Evolutionary conservation across 2,329 filamentous ascomycete genomes (phyloP).

Genomic region (Penicillium psychrosexuale): DNA sequence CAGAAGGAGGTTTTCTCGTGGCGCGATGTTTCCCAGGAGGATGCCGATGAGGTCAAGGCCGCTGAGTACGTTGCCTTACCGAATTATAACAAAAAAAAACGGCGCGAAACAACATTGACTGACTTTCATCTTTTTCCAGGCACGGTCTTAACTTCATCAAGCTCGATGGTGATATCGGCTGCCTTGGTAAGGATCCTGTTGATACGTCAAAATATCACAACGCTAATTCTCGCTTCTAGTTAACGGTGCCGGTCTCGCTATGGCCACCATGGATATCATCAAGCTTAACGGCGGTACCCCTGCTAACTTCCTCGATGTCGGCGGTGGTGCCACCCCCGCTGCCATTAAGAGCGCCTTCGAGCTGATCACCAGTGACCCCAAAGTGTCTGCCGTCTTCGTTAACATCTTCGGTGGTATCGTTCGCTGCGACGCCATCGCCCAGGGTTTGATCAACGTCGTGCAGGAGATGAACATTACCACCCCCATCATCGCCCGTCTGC

Average conservation of each 20-base stretch:
- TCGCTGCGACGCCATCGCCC: slow-evolving; percentile 93
- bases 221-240: slow-evolving; percentile 48
- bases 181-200: slow-evolving; percentile 54
- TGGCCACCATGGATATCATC: slow-evolving; percentile 99
- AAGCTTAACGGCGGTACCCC: slow-evolving; percentile 96
- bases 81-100: not conserved
- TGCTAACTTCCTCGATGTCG: slow-evolving; percentile 98
- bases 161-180: slow-evolving; percentile 98
- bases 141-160: slow-evolving; percentile 98
- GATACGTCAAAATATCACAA: not conserved
- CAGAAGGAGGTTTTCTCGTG: slow-evolving; percentile 94
- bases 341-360: slow-evolving; percentile 98
- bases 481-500: slow-evolving; percentile 92
- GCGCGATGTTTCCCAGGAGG: slow-evolving; percentile 94
- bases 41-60: slow-evolving; percentile 95
- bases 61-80: slow-evolving; percentile 61
- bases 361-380: slow-evolving; percentile 96
- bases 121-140: slow-evolving; percentile 25
- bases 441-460: slow-evolving; percentile 92
- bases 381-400: slow-evolving; percentile 98
- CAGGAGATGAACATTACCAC: slow-evolving; percentile 93
- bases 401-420: slow-evolving; percentile 99
- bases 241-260: slow-evolving; percentile 97
- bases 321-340: slow-evolving; percentile 91
- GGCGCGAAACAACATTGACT: not conserved